A percentile compares a stretch with the other conserved stretches of the same genome.
phyloP scores from a whole-genome alignment of 306 rosid species.

The Comarum palustre region DNA sequence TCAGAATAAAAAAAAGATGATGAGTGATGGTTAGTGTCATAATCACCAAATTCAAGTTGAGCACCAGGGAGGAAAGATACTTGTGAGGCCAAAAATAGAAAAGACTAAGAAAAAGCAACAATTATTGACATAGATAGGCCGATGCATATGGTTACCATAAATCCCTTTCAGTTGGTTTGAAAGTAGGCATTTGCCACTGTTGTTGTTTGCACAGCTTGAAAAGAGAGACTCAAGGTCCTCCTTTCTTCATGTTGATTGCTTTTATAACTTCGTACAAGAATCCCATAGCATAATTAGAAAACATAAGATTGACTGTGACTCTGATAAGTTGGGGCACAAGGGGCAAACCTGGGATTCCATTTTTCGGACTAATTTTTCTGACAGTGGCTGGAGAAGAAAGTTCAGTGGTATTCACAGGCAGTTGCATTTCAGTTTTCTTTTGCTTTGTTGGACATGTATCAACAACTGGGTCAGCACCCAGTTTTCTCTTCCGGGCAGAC shows the following conservation, averaged over 20 bases:
- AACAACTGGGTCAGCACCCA: slow-evolving; percentile 21
- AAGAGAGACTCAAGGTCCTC: slow-evolving; percentile 76
- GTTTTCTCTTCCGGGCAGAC: slow-evolving; percentile 58
- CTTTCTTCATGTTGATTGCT: slow-evolving; percentile 65
- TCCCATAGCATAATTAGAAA: background rate
- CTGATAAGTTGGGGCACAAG: background rate
- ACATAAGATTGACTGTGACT: background rate
- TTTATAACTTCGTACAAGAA: slow-evolving; percentile 36
- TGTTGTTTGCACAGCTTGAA: slow-evolving; percentile 59
- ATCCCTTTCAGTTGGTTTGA: slow-evolving; percentile 48
- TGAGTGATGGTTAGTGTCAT: slow-evolving; percentile 34
- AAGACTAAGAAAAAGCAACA: background rate
- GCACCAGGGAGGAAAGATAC: slow-evolving; percentile 30
- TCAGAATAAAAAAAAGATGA: background rate
- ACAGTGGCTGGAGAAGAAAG: slow-evolving; percentile 17
- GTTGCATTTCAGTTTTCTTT: slow-evolving; percentile 29
- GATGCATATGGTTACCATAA: slow-evolving; percentile 47
- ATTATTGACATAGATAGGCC: background rate
- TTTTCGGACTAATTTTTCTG: slow-evolving; percentile 23
- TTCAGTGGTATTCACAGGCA: slow-evolving; percentile 16
- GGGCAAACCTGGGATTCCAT: slow-evolving; percentile 52
- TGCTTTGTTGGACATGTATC: slow-evolving; percentile 36
- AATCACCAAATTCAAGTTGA: slow-evolving; percentile 44
- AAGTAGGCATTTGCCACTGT: slow-evolving; percentile 78
- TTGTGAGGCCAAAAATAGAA: background rate